phyloP scores from a whole-genome alignment of 192 early-diverging fungal species.

The Phycomyces nitens region DNA sequence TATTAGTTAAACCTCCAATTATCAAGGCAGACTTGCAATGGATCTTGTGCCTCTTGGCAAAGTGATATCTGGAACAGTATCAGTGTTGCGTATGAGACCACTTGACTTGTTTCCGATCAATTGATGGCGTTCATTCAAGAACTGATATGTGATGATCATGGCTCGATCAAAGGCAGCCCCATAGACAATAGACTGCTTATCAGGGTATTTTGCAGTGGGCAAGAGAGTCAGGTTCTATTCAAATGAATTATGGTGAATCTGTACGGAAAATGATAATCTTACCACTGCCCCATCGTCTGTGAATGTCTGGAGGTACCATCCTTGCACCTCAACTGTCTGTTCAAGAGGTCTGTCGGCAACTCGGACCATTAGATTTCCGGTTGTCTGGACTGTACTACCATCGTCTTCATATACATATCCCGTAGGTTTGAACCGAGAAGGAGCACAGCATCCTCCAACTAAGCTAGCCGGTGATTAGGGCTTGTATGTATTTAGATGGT shows the following conservation, averaged over 20 bases:
- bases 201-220: slow-evolving; percentile 19
- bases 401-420: slow-evolving; percentile 23
- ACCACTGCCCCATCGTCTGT: slow-evolving; percentile 32
- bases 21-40: slow-evolving; percentile 9
- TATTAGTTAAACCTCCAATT: neutral
- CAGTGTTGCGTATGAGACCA: slow-evolving; percentile 19
- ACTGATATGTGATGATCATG: slow-evolving; percentile 29
- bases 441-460: slow-evolving; percentile 36
- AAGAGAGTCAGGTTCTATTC: slow-evolving; percentile 31
- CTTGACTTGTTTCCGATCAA: slow-evolving; percentile 22
- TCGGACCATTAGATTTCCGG: slow-evolving; percentile 17
- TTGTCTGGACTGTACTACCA: slow-evolving; percentile 13
- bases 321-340: slow-evolving; percentile 21
- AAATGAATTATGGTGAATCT: neutral
- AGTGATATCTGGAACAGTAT: slow-evolving; percentile 27
- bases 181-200: slow-evolving; percentile 25
- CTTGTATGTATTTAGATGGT: neutral
- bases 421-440: slow-evolving; percentile 21
- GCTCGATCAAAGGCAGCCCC: slow-evolving; percentile 20
- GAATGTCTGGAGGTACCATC: slow-evolving; percentile 31
- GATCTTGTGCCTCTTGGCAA: slow-evolving; percentile 19
- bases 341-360: slow-evolving; percentile 23
- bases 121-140: slow-evolving; percentile 9
- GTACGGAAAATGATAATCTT: neutral
- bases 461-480: too few relatives aligned